phyloP scores from a whole-genome alignment of 192 early-diverging fungal genomes.

The Gaertneriomyces sp. region DNA sequence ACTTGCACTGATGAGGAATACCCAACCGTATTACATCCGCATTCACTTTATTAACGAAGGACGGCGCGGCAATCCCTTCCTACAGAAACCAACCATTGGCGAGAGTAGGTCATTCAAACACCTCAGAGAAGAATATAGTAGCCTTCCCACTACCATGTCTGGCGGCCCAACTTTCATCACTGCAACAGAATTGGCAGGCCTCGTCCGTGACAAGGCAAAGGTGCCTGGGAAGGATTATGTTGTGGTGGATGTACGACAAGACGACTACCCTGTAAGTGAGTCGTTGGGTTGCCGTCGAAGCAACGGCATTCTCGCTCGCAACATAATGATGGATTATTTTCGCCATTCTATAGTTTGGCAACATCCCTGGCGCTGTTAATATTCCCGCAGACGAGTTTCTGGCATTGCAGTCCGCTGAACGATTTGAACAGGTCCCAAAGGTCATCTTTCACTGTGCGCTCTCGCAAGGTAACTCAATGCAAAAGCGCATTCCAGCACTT shows the following conservation, averaged over 20 bases:
- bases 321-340: too few relatives aligned
- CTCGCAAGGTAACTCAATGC: constrained; percentile 54
- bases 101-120: too few relatives aligned
- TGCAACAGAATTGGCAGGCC: constrained; percentile 40
- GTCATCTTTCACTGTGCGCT: constrained; percentile 85
- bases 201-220: constrained; percentile 58
- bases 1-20: too few relatives aligned
- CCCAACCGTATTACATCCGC: too few relatives aligned
- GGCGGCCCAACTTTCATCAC: constrained; percentile 35
- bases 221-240: constrained; percentile 65
- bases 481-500: not conserved
- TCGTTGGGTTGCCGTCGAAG: too few relatives aligned
- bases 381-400: constrained; percentile 64
- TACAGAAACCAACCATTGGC: too few relatives aligned
- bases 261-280: constrained; percentile 12
- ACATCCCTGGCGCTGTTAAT: constrained; percentile 77
- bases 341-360: constrained; percentile 55
- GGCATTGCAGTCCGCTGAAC: not conserved
- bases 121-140: too few relatives aligned
- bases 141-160: not conserved
- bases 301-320: too few relatives aligned
- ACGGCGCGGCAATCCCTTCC: too few relatives aligned
- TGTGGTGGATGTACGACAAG: constrained; percentile 49
- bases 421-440: constrained; percentile 47
- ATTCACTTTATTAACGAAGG: too few relatives aligned